A percentile compares a stretch with the other conserved stretches of the same genome.
These are phyloP conservation scores for Populus davidiana DNA, from an alignment of 345 rosid genomes.

Conservation along the genomic window DNA sequence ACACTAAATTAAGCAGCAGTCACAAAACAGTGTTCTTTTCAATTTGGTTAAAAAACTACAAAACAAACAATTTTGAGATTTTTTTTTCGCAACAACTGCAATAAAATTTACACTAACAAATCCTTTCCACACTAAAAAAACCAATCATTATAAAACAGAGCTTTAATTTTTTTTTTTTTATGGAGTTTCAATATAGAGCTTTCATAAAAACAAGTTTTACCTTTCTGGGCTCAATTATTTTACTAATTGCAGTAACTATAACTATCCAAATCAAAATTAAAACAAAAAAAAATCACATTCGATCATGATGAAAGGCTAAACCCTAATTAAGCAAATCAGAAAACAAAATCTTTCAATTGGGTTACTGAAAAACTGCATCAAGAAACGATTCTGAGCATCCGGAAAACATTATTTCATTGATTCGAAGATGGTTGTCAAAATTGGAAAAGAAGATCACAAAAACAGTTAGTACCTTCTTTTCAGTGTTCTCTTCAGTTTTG, in stretches of 20 bases:
- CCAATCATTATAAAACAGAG: background rate
- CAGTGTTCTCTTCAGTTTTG: conserved; percentile 47
- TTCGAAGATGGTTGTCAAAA: conserved; percentile 5
- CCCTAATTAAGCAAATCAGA: background rate
- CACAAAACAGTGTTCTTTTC: too few relatives aligned
- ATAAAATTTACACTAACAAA: background rate
- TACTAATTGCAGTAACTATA: background rate
- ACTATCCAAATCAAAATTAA: background rate
- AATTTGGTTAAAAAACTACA: too few relatives aligned
- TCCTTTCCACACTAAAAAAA: background rate
- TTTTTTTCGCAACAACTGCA: background rate
- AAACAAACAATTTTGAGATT: too few relatives aligned
- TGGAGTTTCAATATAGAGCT: background rate
- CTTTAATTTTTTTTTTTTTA: too few relatives aligned
- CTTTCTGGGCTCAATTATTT: background rate
- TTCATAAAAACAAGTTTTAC: background rate
- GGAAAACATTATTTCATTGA: background rate
- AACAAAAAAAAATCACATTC: background rate
- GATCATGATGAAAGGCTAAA: background rate
- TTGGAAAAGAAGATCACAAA: conserved; percentile 4
- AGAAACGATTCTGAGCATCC: background rate
- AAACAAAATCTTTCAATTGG: conserved; percentile 6
- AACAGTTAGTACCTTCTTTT: conserved; percentile 34
- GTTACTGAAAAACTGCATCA: background rate
- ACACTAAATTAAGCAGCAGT: too few relatives aligned